Evolutionary conservation across 768 basidiomycete genomes (phyloP), one percentile per base, ranked within the genome.

Genomic region (Auricularia auricula-judae): DNA sequence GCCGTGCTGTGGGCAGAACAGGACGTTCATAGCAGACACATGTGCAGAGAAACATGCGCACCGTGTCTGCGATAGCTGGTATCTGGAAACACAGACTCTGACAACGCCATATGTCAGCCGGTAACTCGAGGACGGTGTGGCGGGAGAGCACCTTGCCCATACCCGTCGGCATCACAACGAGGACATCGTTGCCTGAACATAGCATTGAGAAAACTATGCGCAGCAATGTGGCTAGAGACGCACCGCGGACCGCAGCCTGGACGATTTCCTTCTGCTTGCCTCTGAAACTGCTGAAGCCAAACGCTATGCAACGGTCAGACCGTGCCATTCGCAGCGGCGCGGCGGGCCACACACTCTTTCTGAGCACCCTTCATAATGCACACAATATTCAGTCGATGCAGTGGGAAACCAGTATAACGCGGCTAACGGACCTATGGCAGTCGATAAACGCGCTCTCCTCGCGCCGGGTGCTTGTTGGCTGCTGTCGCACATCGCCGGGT

Each of bases 1-100:
- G 5, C 90, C 91, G 47, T 76, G 76, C 88, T 90, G 56, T 21
- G 47, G 33, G 16, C 16, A 35, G 39, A 39, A 29, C 51, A 43
- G 2, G 44, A n/a, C 8, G 39, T 8, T 7, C 33, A 33, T 2
- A 59, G 62, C 7, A 60, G 12, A 7, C 12, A 42, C 39, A n/a
- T 34, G 65, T 63, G 44, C 42, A 36, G 18, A 69, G 68, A 14
- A 63, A 53, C 23, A 61, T 11, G 42, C 73, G 62, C 65, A 87
- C 88, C 65, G 82, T 77, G 47, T 80, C 82, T 8, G 85, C 84
- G 39, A 87, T 75, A 0, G 91, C 91, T 54, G 91, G 91, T 35
- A 92, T 76, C 75, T 93, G 91, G 70, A 93, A 93, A 73, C 91
- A 93, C 3, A 93, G 70, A 69, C 89, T 91, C 89, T 91, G 29